Conservation (phyloP, 2,329 filamentous ascomycete genomes). For the Exserohilum rostratum region DNA sequence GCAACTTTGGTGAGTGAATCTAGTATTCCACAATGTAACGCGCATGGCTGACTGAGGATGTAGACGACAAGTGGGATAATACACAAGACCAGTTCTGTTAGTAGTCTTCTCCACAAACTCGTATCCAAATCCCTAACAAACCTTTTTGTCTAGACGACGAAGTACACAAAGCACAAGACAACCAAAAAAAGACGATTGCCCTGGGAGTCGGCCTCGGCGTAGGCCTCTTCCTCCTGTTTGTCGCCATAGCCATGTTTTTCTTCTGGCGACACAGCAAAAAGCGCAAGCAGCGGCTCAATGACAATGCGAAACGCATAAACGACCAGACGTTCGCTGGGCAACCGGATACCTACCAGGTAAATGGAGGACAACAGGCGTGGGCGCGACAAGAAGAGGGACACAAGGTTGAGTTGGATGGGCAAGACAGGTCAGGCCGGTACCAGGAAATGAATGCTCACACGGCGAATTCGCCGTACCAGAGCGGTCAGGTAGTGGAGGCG, state of each 20-base stretch:
- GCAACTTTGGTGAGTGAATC: no score
- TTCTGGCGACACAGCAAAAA: slow-evolving; percentile 7
- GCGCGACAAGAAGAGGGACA: background rate
- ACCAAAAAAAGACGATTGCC: slow-evolving; percentile 1
- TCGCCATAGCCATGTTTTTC: background rate
- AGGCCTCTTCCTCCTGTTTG: slow-evolving; percentile 6
- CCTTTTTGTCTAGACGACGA: background rate
- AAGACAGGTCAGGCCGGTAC: background rate
- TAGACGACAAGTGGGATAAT: background rate
- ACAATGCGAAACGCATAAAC: slow-evolving; percentile 6
- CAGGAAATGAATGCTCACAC: slow-evolving; percentile 4
- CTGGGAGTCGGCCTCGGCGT: slow-evolving; percentile 2
- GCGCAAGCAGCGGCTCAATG: slow-evolving; percentile 3
- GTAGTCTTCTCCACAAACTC: background rate
- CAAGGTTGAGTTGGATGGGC: slow-evolving; percentile 3
- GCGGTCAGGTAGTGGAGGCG: background rate
- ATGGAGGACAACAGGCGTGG: background rate
- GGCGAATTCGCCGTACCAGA: background rate
- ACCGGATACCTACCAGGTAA: background rate
- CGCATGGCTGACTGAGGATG: no score
- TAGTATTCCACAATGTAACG: no score
- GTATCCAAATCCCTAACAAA: background rate
- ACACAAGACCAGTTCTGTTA: background rate
- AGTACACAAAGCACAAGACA: no score
- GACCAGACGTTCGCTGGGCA: background rate